phyloP scores from a whole-genome alignment of 768 basidiomycete genomes.

The Ramaria rubella region DNA sequence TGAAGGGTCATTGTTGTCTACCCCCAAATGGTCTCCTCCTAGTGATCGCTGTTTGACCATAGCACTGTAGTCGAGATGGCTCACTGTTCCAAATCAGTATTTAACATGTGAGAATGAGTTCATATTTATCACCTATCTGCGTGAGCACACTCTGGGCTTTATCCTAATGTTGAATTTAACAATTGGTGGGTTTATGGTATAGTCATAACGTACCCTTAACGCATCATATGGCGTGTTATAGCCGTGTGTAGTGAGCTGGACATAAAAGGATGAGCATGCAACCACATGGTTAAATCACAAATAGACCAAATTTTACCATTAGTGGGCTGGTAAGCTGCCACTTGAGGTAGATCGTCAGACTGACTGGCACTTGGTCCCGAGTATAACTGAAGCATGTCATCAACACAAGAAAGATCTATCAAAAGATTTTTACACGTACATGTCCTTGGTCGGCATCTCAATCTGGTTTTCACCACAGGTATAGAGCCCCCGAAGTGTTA shows the following conservation, averaged over 20 bases:
- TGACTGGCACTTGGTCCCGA: conserved; percentile 80
- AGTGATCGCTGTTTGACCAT: conserved; percentile 78
- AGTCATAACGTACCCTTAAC: conserved; percentile 30
- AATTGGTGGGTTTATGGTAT: not conserved
- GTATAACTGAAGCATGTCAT: conserved; percentile 49
- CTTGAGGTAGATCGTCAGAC: conserved; percentile 77
- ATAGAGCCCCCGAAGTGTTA: conserved; percentile 72
- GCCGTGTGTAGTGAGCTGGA: conserved; percentile 72
- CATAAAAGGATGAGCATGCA: not conserved
- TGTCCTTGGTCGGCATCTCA: conserved; percentile 85
- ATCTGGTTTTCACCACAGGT: conserved; percentile 79
- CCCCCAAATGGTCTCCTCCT: conserved; percentile 64
- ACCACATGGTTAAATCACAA: not conserved
- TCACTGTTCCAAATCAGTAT: not conserved
- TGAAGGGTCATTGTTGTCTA: conserved; percentile 57
- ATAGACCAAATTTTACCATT: conserved; percentile 25
- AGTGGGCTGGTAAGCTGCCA: conserved; percentile 55
- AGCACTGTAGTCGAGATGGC: conserved; percentile 44
- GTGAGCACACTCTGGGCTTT: conserved; percentile 85
- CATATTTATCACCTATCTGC: conserved; percentile 44
- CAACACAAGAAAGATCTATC: not conserved
- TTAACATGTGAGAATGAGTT: conserved; percentile 1
- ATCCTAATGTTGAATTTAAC: conserved; percentile 31
- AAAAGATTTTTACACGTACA: conserved; percentile 45
- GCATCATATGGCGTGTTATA: conserved; percentile 81